Conservation (phyloP, 306 rosid species). For the Sphenostylis stenocarpa region DNA sequence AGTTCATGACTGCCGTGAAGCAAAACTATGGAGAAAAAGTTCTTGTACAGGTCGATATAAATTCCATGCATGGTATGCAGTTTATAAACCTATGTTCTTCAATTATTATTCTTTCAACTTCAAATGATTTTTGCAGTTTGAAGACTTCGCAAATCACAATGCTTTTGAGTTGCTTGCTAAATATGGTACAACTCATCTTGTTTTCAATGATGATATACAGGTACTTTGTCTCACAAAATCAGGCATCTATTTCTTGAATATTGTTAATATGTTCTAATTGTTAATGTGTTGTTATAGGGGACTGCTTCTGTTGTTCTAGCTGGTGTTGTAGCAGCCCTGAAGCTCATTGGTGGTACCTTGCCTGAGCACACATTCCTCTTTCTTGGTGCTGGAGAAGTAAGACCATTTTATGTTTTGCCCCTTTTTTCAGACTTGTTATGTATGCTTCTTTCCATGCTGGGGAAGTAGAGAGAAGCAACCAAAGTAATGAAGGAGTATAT, state of each 20-base stretch:
- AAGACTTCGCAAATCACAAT: slow-evolving; percentile 99
- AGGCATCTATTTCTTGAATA: neutral
- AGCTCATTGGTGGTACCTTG: slow-evolving; percentile 72
- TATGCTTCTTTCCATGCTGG: slow-evolving; percentile 2
- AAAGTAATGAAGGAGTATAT: neutral
- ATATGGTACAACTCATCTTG: slow-evolving; percentile 79
- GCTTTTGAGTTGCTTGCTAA: slow-evolving; percentile 91
- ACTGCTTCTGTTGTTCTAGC: slow-evolving; percentile 96
- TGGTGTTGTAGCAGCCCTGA: slow-evolving; percentile 86
- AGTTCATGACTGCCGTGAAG: slow-evolving; percentile 95
- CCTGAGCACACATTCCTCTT: slow-evolving; percentile 83
- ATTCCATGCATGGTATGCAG: slow-evolving; percentile 22
- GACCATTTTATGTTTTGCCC: neutral
- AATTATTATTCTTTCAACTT: slow-evolving; percentile 32
- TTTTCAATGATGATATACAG: slow-evolving; percentile 98
- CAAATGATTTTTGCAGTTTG: slow-evolving; percentile 63
- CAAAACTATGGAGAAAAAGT: slow-evolving; percentile 97
- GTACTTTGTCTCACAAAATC: slow-evolving; percentile 31
- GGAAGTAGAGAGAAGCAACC: neutral
- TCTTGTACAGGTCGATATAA: slow-evolving; percentile 73
- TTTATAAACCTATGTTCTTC: slow-evolving; percentile 2
- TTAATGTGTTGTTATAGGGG: slow-evolving; percentile 56
- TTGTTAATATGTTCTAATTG: neutral
- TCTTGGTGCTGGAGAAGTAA: slow-evolving; percentile 96
- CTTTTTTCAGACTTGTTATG: neutral